Evolutionary conservation across 805 yeast genomes (phyloP), one percentile per base, ranked within the genome.

Genomic region (Yarrowia alimentaria): DNA sequence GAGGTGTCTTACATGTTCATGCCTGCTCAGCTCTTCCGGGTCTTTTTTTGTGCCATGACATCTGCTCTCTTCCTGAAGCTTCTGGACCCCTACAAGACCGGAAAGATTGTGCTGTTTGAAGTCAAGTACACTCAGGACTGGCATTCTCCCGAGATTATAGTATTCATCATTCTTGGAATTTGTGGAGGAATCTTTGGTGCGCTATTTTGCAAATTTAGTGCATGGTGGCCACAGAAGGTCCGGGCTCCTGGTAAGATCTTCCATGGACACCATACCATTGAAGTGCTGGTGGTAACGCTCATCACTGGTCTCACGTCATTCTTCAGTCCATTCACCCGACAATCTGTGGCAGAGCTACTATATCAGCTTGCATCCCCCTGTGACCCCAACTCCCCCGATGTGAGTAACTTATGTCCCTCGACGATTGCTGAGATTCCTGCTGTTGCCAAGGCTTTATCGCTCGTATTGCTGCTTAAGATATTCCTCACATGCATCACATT

Each of bases 51-150:
- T 61, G 80, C 82, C 11, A 75, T 78, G 52, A 68, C 69, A 17
- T 74, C 80, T 6, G 75, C 78, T 3, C 62, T 78, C 20, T 76
- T 76, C 56, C 61, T 78, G 45, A 75, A 76, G 55, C 70, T 78
- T 33, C 61, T 78, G 55, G 71, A 78, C 60, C 83, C 83, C 6
- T 78, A 78, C 57, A 79, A 80, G 2, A 78, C 83, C 1, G 81
- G 81, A 1, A 76, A 77, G 47, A 74, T 79, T 7, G 82, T 78
- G 5, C 60, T 77, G 13, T 78, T 78, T 57, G 80, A 76, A 57
- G 73, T 78, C 35, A 60, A 63, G 12, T 78, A 77, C 58, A 58
- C 64, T 1, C 71, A 76, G 5, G 80, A 76, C 57, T 78, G 83
- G 82, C 68, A 64, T 22, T 64, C 77, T 3, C 57, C 70, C 35